Base-by-base conservation (phyloP, 495 filamentous ascomycete genomes). In the Pyrenopolyporus hunteri region DNA sequence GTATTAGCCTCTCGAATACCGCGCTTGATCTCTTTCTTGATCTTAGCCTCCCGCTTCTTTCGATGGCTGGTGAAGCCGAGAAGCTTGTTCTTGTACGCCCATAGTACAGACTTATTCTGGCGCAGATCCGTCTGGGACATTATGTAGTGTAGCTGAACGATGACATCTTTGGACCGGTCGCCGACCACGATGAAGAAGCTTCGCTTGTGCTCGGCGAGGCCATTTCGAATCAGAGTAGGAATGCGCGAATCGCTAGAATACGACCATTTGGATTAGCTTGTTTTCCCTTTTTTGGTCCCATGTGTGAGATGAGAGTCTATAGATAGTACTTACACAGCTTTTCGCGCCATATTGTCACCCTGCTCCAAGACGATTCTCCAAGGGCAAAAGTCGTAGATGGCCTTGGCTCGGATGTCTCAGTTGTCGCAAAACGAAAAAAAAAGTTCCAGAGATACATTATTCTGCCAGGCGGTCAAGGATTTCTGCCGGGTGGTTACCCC, bases 31-130 rank as follows among this genome's bases (percentile, higher is more conserved):
- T 98, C 93, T 71, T 93, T 96, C 78, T 93, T 95, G 72, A 99
- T 97, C 76, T 96, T 98, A 63, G 87, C 88, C 69, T 99, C 95
- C 52, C 94, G 87, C 85, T 99, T 98, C 79, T 95, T 95, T 14
- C 95, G 89, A 74, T 99, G 92, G 74, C 89, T 92, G 40, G 37
- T 94, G 74, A 98, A 98, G 23, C 92, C 92, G 25, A 99, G 79
- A 1, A 99, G 83, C 71, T 98, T 93, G 73, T 96, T 95, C 77
- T 98, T 97, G 78, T 99, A 99, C n/a, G 95, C 93, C 95, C 95
- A 99, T 11, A 99, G 80, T 2, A 99, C 92, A 8, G 89, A 93
- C 74, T 97, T 98, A 78, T 97, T 98, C 72, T 94, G 87, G 76
- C 94, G 96, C 59, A 97, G 82, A 70, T 97, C 91, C 67, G 88